These are phyloP conservation scores for Umbelopsis sp. DNA, from an alignment of 192 early-diverging fungal genomes.

Conservation along the genomic window DNA sequence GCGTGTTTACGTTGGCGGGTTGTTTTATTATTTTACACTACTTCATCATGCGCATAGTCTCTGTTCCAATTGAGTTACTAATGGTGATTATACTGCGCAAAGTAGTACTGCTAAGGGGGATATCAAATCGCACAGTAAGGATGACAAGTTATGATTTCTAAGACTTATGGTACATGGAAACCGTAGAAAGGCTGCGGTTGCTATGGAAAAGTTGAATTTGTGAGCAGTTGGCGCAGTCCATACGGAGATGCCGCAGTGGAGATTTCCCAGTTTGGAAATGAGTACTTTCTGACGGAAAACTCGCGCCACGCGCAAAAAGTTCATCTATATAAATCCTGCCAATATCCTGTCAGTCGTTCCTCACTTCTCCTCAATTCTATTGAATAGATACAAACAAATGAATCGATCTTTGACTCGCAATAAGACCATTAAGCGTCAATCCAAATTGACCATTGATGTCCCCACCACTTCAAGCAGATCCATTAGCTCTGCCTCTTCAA, in stretches of 20 bases:
- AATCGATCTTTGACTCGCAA: constrained; percentile 4
- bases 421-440: constrained; percentile 5
- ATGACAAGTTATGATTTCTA: too few species aligned
- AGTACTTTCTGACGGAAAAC: background rate
- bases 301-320: background rate
- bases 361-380: background rate
- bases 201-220: background rate
- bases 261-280: constrained; percentile 2
- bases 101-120: too few species aligned
- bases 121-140: too few species aligned
- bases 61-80: too few species aligned
- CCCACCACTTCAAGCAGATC: background rate
- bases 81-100: too few species aligned
- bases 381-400: background rate
- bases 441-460: background rate
- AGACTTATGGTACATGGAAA: too few species aligned
- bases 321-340: background rate
- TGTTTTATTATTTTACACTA: too few species aligned
- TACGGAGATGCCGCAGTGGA: background rate
- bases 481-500: constrained; percentile 7
- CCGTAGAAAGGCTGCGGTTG: background rate
- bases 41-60: too few species aligned
- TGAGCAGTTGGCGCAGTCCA: constrained; percentile 11
- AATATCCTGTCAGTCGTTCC: background rate
- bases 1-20: too few species aligned